A percentile compares a stretch with the other conserved stretches of the same genome.
phyloP scores from a whole-genome alignment of 2,329 filamentous ascomycete species.

The Cercospora berteroae region DNA sequence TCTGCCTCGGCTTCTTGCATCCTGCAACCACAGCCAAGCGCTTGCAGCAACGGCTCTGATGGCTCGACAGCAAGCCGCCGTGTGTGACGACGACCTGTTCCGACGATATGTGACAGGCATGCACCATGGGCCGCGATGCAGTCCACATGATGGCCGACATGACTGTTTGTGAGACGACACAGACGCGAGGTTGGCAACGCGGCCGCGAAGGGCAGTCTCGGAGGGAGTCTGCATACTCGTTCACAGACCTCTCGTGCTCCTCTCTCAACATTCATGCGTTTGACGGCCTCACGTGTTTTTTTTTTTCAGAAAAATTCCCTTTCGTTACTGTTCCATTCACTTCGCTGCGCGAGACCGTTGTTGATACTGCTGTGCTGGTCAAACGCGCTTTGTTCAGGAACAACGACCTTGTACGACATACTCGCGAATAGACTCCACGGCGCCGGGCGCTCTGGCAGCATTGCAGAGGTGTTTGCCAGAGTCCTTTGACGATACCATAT shows the following conservation, averaged over 20 bases:
- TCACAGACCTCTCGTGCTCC: neutral
- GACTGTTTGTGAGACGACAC: neutral
- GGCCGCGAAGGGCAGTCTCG: constrained; percentile 6
- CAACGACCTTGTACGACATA: constrained; percentile 7
- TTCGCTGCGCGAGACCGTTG: constrained; percentile 12
- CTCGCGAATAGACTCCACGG: constrained; percentile 5
- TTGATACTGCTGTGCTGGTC: constrained; percentile 19
- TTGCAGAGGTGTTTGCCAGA: constrained; percentile 6
- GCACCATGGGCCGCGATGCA: constrained; percentile 5
- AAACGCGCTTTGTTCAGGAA: constrained; percentile 12
- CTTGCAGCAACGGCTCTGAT: neutral
- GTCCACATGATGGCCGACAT: constrained; percentile 6
- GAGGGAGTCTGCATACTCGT: neutral
- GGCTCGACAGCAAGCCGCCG: constrained; percentile 10
- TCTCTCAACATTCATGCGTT: neutral
- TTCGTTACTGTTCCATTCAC: constrained; percentile 14
- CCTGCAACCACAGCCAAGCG: constrained; percentile 10
- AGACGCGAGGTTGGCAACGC: neutral
- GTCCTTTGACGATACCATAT: constrained; percentile 4
- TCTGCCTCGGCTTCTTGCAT: neutral
- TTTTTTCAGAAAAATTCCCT: too few relatives aligned
- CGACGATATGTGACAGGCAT: neutral
- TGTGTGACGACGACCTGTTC: neutral
- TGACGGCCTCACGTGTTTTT: neutral
- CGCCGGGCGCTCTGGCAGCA: constrained; percentile 16